Evolutionary conservation across 2,329 filamentous ascomycete genomes (phyloP).

Genomic region (Sporothrix pallida): DNA sequence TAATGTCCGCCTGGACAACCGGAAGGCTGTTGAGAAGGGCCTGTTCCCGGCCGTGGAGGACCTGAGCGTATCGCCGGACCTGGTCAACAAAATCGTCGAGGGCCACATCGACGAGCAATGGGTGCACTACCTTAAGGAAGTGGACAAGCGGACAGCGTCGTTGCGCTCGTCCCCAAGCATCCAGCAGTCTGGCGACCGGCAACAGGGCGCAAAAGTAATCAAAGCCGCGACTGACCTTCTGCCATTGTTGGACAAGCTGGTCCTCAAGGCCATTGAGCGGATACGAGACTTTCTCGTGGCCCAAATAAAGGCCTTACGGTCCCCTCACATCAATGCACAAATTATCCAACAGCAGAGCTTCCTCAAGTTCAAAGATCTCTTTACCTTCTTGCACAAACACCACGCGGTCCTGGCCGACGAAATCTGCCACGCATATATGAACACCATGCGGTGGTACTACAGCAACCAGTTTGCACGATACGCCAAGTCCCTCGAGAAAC

Average conservation of each 20-base stretch:
- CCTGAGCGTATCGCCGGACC: conserved; percentile 81
- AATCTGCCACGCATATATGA: conserved; percentile 91
- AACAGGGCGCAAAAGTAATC: conserved; percentile 69
- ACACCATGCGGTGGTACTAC: conserved; percentile 99
- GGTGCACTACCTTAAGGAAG: conserved; percentile 79
- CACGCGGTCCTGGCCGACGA: conserved; percentile 85
- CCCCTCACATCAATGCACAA: conserved; percentile 95
- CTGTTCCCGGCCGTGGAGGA: conserved; percentile 90
- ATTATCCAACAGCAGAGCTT: conserved; percentile 95
- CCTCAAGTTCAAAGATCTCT: conserved; percentile 85
- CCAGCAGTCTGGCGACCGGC: conserved; percentile 42
- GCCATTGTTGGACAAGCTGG: conserved; percentile 83
- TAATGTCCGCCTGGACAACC: conserved; percentile 84
- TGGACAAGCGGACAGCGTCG: conserved; percentile 76
- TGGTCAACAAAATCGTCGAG: conserved; percentile 85
- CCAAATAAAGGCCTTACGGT: conserved; percentile 91
- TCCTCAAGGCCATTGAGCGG: conserved; percentile 82
- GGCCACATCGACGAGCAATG: conserved; percentile 89
- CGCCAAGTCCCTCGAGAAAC: conserved; percentile 78
- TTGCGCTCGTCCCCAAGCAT: conserved; percentile 60
- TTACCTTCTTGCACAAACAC: conserved; percentile 80
- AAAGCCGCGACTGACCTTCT: conserved; percentile 84
- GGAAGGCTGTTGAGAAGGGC: conserved; percentile 85
- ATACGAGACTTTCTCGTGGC: conserved; percentile 93
- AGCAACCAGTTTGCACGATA: conserved; percentile 89